Conservation (phyloP, 805 yeast genomes). For the Yarrowia sp. region DNA sequence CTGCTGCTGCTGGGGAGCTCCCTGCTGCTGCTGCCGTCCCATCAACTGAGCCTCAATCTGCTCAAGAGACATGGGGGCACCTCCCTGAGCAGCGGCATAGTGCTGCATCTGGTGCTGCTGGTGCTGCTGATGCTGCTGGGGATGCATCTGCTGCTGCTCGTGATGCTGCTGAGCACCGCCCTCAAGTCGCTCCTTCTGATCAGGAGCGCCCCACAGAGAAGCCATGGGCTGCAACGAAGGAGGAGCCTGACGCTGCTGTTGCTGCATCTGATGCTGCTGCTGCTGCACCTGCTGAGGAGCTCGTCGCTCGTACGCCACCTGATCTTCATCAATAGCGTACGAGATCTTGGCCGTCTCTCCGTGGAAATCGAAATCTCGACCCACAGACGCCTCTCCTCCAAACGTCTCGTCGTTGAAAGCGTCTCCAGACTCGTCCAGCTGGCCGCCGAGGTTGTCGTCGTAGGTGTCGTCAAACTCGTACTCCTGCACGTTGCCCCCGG, state of each 20-base stretch:
- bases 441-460: slow-evolving; percentile 73
- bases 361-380: slow-evolving; percentile 67
- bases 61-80: slow-evolving; percentile 63
- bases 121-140: slow-evolving; percentile 24
- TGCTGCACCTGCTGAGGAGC: slow-evolving; percentile 36
- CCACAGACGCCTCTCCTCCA: slow-evolving; percentile 52
- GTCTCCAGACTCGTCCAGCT: slow-evolving; percentile 64
- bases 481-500: slow-evolving; percentile 31
- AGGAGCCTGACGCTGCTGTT: slow-evolving; percentile 40
- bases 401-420: slow-evolving; percentile 79
- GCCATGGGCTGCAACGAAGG: slow-evolving; percentile 62
- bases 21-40: slow-evolving; percentile 40
- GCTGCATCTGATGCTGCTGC: slow-evolving; percentile 30
- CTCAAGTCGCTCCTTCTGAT: slow-evolving; percentile 33
- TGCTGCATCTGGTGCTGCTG: slow-evolving; percentile 26
- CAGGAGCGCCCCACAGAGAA: slow-evolving; percentile 58
- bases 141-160: slow-evolving; percentile 16
- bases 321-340: slow-evolving; percentile 36
- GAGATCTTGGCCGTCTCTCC: slow-evolving; percentile 39
- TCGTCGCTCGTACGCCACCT: slow-evolving; percentile 39
- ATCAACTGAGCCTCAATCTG: slow-evolving; percentile 80
- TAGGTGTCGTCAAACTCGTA: slow-evolving; percentile 82
- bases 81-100: not conserved
- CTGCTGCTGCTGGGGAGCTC: slow-evolving; percentile 28
- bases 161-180: not conserved